Evolutionary conservation across 306 rosid species (phyloP), one percentile per base, ranked within the genome.

Genomic region (Dryas octopetala): DNA sequence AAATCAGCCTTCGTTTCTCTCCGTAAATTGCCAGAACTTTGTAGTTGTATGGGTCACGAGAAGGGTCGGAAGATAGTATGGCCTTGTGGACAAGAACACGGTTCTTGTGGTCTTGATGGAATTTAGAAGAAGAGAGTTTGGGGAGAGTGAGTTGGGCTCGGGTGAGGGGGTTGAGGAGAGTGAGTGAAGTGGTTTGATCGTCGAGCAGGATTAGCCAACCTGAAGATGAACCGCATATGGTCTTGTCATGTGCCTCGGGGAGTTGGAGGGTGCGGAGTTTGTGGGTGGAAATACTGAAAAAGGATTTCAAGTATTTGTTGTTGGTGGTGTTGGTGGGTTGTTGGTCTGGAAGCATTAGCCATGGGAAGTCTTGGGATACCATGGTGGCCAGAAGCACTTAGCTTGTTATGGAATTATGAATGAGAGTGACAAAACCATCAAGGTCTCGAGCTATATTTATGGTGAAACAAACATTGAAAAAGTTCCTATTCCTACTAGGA

Each of bases 301-400:
- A 57, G 6, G 44, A 7, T 16, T 6, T 61, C 9, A 52, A 10
- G 49, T 16, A 5, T 32, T 50, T 7, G 16, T 14, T 32, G 13
- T 52, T 49, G 9, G 41, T 38, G 51, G 54, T 66, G 52, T 51
- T 66, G 54, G 43, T 47, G 72, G 74, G 66, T 23, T 14, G 15
- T 9, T 45, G 19, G 76, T 58, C 51, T 3, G 55, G 76, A 8
- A 72, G 54, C 76, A 71, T 54, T 59, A 71, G 75, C 75, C 75
- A 72, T 26, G 66, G 76, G 62, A 28, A 54, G 75, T 41, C 10
- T 6, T 40, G 49, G 23, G 38, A 28, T 28, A 28, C 38, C 38
- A 28, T 28, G 38, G 38, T 28, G 38, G 38, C 38, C 38, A 1
- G 38, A 28, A 28, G 38, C 38, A 28, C 38, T 28, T 28, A 28